These are phyloP conservation scores for Kodamaea hsintzibuensis DNA, from an alignment of 805 yeast species.

Conservation along the genomic window DNA sequence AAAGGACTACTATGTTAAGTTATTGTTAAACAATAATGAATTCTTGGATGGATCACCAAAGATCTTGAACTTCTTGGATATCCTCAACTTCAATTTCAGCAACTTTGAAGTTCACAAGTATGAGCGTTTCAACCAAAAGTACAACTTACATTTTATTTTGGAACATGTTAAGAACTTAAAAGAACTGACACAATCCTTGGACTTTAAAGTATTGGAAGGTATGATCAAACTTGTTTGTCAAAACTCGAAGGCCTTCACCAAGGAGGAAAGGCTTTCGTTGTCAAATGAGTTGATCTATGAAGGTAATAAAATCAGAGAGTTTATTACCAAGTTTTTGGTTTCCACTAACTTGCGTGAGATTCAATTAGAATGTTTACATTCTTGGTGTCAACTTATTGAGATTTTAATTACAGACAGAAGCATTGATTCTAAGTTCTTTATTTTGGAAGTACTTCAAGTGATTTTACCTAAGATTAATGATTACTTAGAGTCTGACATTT, in stretches of 20 bases:
- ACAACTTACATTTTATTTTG: constrained; percentile 36
- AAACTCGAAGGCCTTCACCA: constrained; percentile 17
- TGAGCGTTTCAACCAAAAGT: constrained; percentile 26
- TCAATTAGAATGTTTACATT: constrained; percentile 65
- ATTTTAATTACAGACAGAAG: constrained; percentile 65
- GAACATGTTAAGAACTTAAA: constrained; percentile 29
- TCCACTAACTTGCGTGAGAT: constrained; percentile 47
- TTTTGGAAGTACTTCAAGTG: constrained; percentile 73
- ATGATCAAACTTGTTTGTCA: constrained; percentile 24
- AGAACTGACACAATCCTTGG: background rate
- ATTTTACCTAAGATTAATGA: constrained; percentile 76
- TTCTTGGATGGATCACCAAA: constrained; percentile 63
- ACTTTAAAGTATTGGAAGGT: constrained; percentile 23
- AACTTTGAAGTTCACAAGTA: constrained; percentile 45
- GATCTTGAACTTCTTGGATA: constrained; percentile 68
- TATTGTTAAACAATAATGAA: constrained; percentile 52
- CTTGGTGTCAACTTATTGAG: constrained; percentile 84
- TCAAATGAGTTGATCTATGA: constrained; percentile 28
- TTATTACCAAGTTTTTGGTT: constrained; percentile 48
- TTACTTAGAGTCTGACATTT: constrained; percentile 64
- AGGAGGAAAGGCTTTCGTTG: constrained; percentile 24
- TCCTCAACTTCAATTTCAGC: constrained; percentile 56
- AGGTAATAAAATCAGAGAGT: constrained; percentile 30
- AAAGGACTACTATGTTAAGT: constrained; percentile 51
- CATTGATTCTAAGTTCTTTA: constrained; percentile 54